Percentiles rank a stretch among this genome's conserved stretches.
Evolutionary conservation across 495 filamentous ascomycete species (phyloP).

Genomic region (Penicillium turbatum): DNA sequence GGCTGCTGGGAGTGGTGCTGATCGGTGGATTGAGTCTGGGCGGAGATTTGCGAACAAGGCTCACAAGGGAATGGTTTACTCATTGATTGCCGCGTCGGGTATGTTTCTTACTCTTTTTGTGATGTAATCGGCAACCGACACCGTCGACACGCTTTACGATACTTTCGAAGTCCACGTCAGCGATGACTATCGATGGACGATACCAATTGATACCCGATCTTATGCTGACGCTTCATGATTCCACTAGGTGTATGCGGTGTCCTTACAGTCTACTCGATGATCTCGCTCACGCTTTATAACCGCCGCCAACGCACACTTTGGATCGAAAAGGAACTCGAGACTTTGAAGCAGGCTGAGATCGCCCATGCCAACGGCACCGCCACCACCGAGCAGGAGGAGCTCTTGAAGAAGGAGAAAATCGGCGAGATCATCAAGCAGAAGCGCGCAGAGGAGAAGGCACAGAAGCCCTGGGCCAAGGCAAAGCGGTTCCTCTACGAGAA

Average conservation of each 20-base stretch:
- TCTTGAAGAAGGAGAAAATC: constrained; percentile 59
- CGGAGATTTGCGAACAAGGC: constrained; percentile 75
- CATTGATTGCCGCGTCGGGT: constrained; percentile 78
- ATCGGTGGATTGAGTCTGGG: constrained; percentile 63
- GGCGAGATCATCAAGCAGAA: constrained; percentile 44
- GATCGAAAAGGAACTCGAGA: constrained; percentile 58
- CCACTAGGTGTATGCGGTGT: constrained; percentile 62
- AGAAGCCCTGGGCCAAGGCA: constrained; percentile 41
- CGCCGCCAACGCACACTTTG: constrained; percentile 63
- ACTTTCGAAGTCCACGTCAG: neutral
- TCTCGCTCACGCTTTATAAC: constrained; percentile 86
- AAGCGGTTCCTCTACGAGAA: constrained; percentile 44
- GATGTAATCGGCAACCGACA: neutral
- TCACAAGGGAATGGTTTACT: constrained; percentile 70
- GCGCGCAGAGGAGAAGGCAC: constrained; percentile 40
- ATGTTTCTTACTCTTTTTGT: constrained; percentile 27
- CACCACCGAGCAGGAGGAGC: constrained; percentile 44
- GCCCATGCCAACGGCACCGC: constrained; percentile 60
- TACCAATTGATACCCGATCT: neutral
- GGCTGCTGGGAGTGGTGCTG: constrained; percentile 54
- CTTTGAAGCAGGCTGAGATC: constrained; percentile 54
- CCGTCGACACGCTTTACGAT: neutral
- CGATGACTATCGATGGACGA: neutral
- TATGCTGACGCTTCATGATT: neutral
- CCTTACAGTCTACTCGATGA: constrained; percentile 73